phyloP scores from a whole-genome alignment of 2,329 filamentous ascomycete species.

The Monosporascus sp. region DNA sequence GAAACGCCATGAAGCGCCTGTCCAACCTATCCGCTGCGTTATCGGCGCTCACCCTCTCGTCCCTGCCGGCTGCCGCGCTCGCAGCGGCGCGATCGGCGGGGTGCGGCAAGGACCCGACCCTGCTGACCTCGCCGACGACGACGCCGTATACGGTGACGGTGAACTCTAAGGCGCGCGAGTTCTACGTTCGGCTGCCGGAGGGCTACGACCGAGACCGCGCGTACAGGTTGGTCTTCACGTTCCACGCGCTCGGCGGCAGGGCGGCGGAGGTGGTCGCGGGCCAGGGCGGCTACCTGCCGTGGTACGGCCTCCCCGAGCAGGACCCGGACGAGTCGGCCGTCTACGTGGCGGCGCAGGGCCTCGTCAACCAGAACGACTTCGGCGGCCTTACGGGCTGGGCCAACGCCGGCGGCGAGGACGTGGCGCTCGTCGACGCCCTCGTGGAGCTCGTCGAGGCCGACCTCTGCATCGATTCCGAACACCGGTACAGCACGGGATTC shows the following conservation, averaged over 20 bases:
- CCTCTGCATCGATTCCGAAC: constrained; percentile 29
- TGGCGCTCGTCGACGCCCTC: constrained; percentile 28
- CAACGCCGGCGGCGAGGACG: constrained; percentile 30
- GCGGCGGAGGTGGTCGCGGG: constrained; percentile 26
- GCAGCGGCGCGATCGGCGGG: constrained; percentile 12
- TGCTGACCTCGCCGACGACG: constrained; percentile 15
- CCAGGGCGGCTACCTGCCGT: constrained; percentile 21
- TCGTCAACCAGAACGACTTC: constrained; percentile 11
- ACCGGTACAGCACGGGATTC: constrained; percentile 31
- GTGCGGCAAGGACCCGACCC: constrained; percentile 18
- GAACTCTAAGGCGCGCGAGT: constrained; percentile 26
- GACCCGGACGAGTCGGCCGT: constrained; percentile 23
- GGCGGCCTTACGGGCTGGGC: constrained; percentile 22
- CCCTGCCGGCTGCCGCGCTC: background rate
- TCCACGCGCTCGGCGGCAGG: constrained; percentile 30
- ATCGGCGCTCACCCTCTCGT: background rate
- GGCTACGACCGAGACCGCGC: constrained; percentile 29
- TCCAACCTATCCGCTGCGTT: background rate
- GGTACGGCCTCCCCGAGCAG: constrained; percentile 27
- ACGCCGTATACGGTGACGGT: constrained; percentile 18
- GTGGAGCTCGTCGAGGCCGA: constrained; percentile 25
- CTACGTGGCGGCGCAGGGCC: constrained; percentile 30
- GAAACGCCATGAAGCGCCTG: background rate
- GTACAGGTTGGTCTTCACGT: constrained; percentile 32
- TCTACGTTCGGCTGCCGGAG: constrained; percentile 25